phyloP scores from a whole-genome alignment of 441 rosid genomes.

The Cnidoscolus chayamansa region DNA sequence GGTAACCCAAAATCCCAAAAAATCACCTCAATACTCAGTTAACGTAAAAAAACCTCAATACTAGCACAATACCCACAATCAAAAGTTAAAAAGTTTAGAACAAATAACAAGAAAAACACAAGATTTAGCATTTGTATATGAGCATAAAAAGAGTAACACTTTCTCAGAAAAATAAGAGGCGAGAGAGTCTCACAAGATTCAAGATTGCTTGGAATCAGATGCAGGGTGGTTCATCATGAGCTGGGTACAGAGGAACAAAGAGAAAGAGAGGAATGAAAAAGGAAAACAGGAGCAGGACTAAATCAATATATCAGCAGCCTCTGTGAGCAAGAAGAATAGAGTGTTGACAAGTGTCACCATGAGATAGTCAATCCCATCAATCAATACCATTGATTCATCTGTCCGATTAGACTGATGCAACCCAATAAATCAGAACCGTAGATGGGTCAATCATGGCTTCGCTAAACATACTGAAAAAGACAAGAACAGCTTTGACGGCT shows the following conservation, averaged over 20 bases:
- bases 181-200: constrained; percentile 29
- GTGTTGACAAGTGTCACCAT: constrained; percentile 20
- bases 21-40: constrained; percentile 8
- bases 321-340: constrained; percentile 12
- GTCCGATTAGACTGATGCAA: not conserved
- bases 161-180: not conserved
- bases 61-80: constrained; percentile 16
- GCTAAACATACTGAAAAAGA: too few relatives aligned
- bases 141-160: not conserved
- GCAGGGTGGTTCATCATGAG: constrained; percentile 22
- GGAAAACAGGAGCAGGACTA: not conserved
- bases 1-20: constrained; percentile 21
- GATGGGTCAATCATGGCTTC: not conserved
- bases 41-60: constrained; percentile 12
- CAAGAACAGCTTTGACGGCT: too few relatives aligned
- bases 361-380: constrained; percentile 28
- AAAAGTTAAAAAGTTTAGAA: constrained; percentile 9
- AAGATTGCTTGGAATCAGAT: constrained; percentile 20
- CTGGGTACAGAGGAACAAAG: not conserved
- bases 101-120: not conserved
- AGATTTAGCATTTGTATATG: not conserved
- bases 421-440: constrained; percentile 19
- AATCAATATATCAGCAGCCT: constrained; percentile 22
- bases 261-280: not conserved
- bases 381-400: constrained; percentile 25